These are phyloP conservation scores for Eucalyptus pauciflora DNA, from an alignment of 345 rosid species.

Conservation along the genomic window DNA sequence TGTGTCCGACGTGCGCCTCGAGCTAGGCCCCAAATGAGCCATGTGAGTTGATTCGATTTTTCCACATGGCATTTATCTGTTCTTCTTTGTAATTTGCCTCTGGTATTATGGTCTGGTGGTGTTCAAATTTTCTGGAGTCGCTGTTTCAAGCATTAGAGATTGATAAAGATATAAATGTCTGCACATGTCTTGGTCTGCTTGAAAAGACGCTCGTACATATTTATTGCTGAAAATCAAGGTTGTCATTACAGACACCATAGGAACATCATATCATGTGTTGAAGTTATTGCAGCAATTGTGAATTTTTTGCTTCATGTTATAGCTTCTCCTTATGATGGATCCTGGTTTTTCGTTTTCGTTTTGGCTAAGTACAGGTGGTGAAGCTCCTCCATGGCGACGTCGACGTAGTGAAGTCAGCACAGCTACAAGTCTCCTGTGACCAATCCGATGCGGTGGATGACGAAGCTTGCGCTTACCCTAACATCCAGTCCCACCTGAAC, in stretches of 20 bases:
- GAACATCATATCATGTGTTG: neutral
- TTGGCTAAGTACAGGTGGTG: constrained; percentile 26
- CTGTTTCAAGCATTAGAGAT: neutral
- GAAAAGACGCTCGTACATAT: neutral
- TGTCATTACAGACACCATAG: neutral
- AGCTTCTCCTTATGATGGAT: neutral
- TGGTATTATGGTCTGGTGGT: neutral
- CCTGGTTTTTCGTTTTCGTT: neutral
- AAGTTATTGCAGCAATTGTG: neutral
- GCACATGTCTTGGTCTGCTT: neutral
- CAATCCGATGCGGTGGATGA: constrained; percentile 34
- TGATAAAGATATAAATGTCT: neutral
- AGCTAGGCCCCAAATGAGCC: constrained; percentile 68
- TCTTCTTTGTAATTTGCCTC: neutral
- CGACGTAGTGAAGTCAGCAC: constrained; percentile 44
- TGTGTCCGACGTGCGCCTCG: constrained; percentile 64
- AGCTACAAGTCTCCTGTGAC: constrained; percentile 36
- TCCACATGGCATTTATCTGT: neutral
- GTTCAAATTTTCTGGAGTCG: neutral
- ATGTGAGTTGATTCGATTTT: constrained; percentile 30
- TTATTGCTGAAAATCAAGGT: neutral
- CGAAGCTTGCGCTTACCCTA: constrained; percentile 36
- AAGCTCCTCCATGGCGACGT: constrained; percentile 69
- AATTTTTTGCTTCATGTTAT: neutral
- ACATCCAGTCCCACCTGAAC: constrained; percentile 74